phyloP scores from a whole-genome alignment of 176 grass and related monocot genomes.

The Paspalum vaginatum region DNA sequence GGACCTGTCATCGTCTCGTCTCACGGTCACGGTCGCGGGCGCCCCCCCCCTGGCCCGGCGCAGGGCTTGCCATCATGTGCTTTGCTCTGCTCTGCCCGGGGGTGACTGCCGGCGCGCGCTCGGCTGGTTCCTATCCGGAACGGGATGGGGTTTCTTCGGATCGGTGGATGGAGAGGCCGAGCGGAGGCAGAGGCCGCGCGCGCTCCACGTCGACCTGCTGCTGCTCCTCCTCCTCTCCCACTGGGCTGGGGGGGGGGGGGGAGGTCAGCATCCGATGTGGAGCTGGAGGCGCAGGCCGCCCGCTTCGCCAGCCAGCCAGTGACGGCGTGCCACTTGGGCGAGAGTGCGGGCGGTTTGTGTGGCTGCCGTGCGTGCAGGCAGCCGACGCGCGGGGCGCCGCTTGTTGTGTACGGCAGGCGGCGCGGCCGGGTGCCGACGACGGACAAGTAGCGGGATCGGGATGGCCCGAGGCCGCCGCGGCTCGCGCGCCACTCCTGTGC shows the following conservation, averaged over 20 bases:
- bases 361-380: neutral
- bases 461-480: neutral
- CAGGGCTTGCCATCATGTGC: no score
- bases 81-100: no score
- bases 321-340: constrained; percentile 8
- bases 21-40: neutral
- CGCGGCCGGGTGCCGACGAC: constrained; percentile 21
- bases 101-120: neutral
- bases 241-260: neutral
- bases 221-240: constrained; percentile 11
- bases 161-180: neutral
- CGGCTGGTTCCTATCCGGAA: constrained; percentile 34
- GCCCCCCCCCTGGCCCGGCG: neutral
- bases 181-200: constrained; percentile 17
- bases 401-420: neutral
- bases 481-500: neutral
- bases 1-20: no score
- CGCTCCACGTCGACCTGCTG: constrained; percentile 51
- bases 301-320: constrained; percentile 13
- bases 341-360: neutral
- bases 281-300: constrained; percentile 29
- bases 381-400: constrained; percentile 17
- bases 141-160: neutral
- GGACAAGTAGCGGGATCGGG: neutral
- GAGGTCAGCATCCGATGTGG: constrained; percentile 42